Evolutionary conservation across 75 land plant species (phyloP), one percentile per base, ranked within the genome.

Genomic region (Larix kaempferi): DNA sequence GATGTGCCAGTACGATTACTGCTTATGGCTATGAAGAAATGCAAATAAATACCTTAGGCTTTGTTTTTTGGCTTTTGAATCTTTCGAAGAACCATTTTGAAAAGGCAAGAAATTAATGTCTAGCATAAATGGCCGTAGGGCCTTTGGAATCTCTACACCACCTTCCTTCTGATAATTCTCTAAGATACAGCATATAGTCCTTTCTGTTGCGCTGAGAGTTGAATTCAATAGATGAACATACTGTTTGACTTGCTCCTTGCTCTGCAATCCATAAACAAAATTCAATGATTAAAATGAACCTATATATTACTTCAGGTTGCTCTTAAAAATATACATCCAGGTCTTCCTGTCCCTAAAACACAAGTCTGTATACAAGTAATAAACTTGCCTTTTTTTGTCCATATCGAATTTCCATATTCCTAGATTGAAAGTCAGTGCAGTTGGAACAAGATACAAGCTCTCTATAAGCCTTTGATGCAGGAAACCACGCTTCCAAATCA

Each of bases 401-500:
- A 82, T 86, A 96, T 60, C 98, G 88, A 52, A 92, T 94, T 73
- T 95, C 99, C 26, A 96, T 80, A 39, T 79, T 96, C 64, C 99
- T 86, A 37, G 99, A 75, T 57, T 96, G 99, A 67, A 84, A 96
- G 73, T 96, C 99, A 23, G 99, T 96, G 77, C 98, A 96, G 75
- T 96, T 96, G 59, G 99, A 96, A 76, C 99, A 96, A 35, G 99
- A 96, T 11, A 96, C 99, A 13, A 96, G 91, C 85, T 96, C 99
- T 65, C 99, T 90, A 78, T 86, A 88, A n/a, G 98, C 88, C 71
- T 89, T 89, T 4, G 99, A 96, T 35, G 97, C 97, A 67, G 99
- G 99, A 76, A 94, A 96, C 99, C 99, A 96, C 58, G 80, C 94
- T 88, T 96, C 99, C 78, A 96, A 84, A 73, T 96, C 99, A 84